Evolutionary conservation across 805 yeast species (phyloP), one percentile per base, ranked within the genome.

Genomic region (Monosporozyma aerobia): DNA sequence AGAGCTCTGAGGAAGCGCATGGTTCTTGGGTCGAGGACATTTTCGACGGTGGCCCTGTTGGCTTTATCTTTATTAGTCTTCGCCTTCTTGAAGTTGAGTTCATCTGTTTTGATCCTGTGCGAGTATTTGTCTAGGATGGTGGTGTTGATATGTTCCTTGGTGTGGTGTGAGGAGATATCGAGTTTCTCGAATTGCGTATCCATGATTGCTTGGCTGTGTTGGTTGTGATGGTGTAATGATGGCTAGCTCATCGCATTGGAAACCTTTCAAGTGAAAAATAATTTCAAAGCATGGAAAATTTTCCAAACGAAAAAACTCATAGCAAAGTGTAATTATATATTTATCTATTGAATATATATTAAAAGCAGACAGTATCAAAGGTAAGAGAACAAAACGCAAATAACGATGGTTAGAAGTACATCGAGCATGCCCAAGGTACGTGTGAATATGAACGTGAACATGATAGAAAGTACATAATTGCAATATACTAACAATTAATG

Each of bases 1-100:
- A 94, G 75, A 56, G 87, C 88, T 51, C 83, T 82, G 51, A 94
- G 74, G 63, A 92, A 92, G 60, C 81, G 75, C 73, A 90, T 76
- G 0, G 99, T 94, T 56, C 98, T 77, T 4, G 98, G 98, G 68
- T 94, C 99, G 53, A 94, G 71, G 1, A 94, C 99, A 67, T 90
- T 96, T 63, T 94, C 98, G 14, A 90, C 95, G 0, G 99, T 94
- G 2, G 99, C 99, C 51, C 99, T 75, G 61, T 94, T 90, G 1
- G 98, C 83, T 61, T 90, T 82, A 69, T 92, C 99, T 58, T 81
- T 83, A 51, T 80, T 79, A 0, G 77, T 74, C 58, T 83, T 79
- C 49, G 81, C 82, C 49, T 77, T 79, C 55, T 76, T 78, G 54
- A 72, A 67, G 50, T 78, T 73, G 50, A 80, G 72, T 54, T 78